A percentile compares a stretch with the other conserved stretches of the same genome.
Evolutionary conservation across 139 green algal species (phyloP).

Genomic region (Picochlorum sp.): DNA sequence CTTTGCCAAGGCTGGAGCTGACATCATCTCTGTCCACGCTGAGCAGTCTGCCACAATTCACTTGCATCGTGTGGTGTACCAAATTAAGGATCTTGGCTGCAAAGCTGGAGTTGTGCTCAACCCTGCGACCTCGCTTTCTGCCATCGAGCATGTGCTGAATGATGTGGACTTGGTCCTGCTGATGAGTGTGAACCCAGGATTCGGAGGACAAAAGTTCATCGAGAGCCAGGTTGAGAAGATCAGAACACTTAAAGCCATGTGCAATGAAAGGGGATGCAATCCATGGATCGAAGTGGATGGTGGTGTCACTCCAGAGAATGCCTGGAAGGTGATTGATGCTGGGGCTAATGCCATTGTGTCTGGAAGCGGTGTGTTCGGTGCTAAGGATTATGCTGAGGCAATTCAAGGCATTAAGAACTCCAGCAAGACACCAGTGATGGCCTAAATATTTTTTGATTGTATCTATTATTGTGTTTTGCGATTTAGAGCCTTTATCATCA

Average conservation of each 20-base stretch:
- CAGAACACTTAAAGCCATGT: conserved; percentile 75
- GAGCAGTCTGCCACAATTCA: conserved; percentile 90
- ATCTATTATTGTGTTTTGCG: neutral
- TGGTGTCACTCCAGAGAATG: conserved; percentile 87
- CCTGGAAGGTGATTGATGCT: conserved; percentile 85
- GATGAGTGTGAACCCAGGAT: conserved; percentile 98
- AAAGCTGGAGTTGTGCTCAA: conserved; percentile 97
- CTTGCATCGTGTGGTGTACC: conserved; percentile 84
- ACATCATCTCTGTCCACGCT: conserved; percentile 95
- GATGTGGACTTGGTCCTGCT: conserved; percentile 90
- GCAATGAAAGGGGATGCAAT: conserved; percentile 79
- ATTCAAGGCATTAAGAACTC: conserved; percentile 60
- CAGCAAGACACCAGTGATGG: conserved; percentile 24
- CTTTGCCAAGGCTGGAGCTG: conserved; percentile 94
- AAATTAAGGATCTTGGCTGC: conserved; percentile 96
- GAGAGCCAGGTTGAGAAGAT: conserved; percentile 91
- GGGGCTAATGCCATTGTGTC: conserved; percentile 94
- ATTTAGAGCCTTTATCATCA: neutral
- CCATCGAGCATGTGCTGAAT: conserved; percentile 88
- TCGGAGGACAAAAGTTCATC: conserved; percentile 99
- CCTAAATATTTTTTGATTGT: neutral
- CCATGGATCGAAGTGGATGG: conserved; percentile 99
- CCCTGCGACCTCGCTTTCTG: conserved; percentile 73
- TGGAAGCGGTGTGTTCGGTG: conserved; percentile 87
- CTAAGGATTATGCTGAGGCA: conserved; percentile 52